Evolutionary conservation across 768 basidiomycete species (phyloP).

Genomic region (Leccinum boreale): DNA sequence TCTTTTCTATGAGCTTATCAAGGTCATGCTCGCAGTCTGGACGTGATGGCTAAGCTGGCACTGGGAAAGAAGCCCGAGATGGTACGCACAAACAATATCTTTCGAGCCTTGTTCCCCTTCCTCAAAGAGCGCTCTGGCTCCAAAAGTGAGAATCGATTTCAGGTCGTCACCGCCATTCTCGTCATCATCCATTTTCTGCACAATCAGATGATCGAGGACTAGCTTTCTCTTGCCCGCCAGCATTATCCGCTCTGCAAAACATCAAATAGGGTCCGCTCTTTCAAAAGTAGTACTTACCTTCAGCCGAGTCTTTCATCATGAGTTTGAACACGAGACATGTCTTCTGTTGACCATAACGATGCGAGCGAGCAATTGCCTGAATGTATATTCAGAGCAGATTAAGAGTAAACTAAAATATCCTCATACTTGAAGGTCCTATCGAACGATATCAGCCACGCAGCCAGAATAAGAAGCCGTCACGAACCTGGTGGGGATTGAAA

Average conservation of each 20-base stretch:
- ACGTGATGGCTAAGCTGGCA: not conserved
- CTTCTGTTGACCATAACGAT: constrained; percentile 94
- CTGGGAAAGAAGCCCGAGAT: not conserved
- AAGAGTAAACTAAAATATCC: not conserved
- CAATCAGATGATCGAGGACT: constrained; percentile 90
- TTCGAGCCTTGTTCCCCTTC: constrained; percentile 50
- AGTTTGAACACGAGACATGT: constrained; percentile 94
- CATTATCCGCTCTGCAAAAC: constrained; percentile 77
- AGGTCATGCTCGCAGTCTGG: constrained; percentile 79
- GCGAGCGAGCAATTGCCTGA: constrained; percentile 91
- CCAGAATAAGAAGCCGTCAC: constrained; percentile 16
- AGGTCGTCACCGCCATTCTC: constrained; percentile 76
- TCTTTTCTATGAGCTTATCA: constrained; percentile 82
- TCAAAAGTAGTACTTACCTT: constrained; percentile 48
- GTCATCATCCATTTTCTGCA: constrained; percentile 90
- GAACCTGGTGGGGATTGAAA: constrained; percentile 94
- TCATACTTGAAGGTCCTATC: constrained; percentile 81
- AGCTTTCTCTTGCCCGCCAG: constrained; percentile 95
- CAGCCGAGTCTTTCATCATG: constrained; percentile 92
- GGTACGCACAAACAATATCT: constrained; percentile 65
- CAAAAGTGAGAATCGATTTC: constrained; percentile 86
- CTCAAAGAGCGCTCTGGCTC: constrained; percentile 83
- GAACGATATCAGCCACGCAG: constrained; percentile 8
- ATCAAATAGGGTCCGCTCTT: constrained; percentile 1
- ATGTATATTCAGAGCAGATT: constrained; percentile 6